phyloP scores from a whole-genome alignment of 768 basidiomycete species.

The Tremella yokohamensis region DNA sequence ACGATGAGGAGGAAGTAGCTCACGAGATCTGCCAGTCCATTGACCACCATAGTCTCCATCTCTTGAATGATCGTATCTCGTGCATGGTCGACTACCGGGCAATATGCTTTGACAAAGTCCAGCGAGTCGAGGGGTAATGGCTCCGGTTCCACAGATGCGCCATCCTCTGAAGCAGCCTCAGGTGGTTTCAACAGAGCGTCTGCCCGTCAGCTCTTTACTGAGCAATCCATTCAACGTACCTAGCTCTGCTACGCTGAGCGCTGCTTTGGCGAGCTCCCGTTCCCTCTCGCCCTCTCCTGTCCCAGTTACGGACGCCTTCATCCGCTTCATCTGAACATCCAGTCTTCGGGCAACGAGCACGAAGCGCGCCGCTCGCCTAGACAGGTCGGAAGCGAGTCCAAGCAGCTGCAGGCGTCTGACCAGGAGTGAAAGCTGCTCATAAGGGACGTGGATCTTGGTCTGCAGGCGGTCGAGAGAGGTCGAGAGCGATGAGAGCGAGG shows the following conservation, averaged over 20 bases:
- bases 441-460: slow-evolving; percentile 78
- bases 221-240: slow-evolving; percentile 55
- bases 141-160: slow-evolving; percentile 16
- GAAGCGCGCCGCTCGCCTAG: slow-evolving; percentile 80
- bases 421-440: slow-evolving; percentile 66
- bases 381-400: slow-evolving; percentile 76
- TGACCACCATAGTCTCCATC: slow-evolving; percentile 87
- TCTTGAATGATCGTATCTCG: slow-evolving; percentile 68
- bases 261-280: slow-evolving; percentile 83
- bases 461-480: slow-evolving; percentile 61
- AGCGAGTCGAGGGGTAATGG: slow-evolving; percentile 69
- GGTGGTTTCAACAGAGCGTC: slow-evolving; percentile 19
- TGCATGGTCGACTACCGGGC: slow-evolving; percentile 69
- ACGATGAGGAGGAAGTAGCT: slow-evolving; percentile 31
- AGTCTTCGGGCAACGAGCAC: slow-evolving; percentile 75
- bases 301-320: slow-evolving; percentile 49
- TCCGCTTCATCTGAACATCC: slow-evolving; percentile 77
- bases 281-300: slow-evolving; percentile 72
- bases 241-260: slow-evolving; percentile 88
- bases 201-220: neutral
- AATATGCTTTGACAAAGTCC: slow-evolving; percentile 64
- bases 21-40: slow-evolving; percentile 73
- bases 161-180: slow-evolving; percentile 7
- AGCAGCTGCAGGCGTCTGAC: slow-evolving; percentile 72
- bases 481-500: slow-evolving; percentile 32